These are phyloP conservation scores for Leishmania tropica DNA, from an alignment of 208 protist species.

Conservation along the genomic window DNA sequence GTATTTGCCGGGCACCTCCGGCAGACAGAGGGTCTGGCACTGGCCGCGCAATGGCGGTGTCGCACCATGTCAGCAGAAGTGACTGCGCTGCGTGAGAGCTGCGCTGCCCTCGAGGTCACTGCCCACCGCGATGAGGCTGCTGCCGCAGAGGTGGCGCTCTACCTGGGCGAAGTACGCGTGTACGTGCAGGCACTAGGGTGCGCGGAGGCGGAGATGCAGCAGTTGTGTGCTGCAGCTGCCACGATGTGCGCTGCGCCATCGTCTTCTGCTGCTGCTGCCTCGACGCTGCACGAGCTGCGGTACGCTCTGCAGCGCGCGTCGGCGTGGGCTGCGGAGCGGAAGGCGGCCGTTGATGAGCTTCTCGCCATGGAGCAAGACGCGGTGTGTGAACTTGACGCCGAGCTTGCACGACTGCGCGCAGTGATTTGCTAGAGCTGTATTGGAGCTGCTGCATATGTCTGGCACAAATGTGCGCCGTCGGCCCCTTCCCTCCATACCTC, in stretches of 20 bases:
- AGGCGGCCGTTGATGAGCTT: slow-evolving; percentile 10
- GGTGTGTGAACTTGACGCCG: slow-evolving; percentile 10
- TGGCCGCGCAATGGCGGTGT: slow-evolving; percentile 19
- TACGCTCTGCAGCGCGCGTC: slow-evolving; percentile 8
- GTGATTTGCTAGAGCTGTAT: not conserved
- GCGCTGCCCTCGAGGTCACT: slow-evolving; percentile 1
- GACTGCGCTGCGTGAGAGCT: slow-evolving; percentile 16
- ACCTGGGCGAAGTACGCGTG: slow-evolving; percentile 19
- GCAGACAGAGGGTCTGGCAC: slow-evolving; percentile 23
- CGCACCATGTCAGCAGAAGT: slow-evolving; percentile 18
- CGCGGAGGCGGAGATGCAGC: slow-evolving; percentile 24
- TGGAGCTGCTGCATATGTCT: not conserved
- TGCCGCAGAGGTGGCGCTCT: slow-evolving; percentile 6
- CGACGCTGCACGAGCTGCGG: slow-evolving; percentile 15
- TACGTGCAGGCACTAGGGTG: slow-evolving; percentile 35
- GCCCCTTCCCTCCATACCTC: not conserved
- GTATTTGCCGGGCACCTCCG: slow-evolving; percentile 14
- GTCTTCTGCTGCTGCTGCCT: not conserved
- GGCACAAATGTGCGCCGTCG: not conserved
- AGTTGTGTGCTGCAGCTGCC: slow-evolving; percentile 4
- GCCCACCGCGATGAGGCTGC: slow-evolving; percentile 12
- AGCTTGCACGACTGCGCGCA: slow-evolving; percentile 10
- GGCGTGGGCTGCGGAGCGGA: not conserved
- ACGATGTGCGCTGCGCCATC: not conserved
- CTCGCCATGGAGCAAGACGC: slow-evolving; percentile 11